These are phyloP conservation scores for Dalbergia cochinchinensis DNA, from an alignment of 306 rosid species.

Conservation along the genomic window DNA sequence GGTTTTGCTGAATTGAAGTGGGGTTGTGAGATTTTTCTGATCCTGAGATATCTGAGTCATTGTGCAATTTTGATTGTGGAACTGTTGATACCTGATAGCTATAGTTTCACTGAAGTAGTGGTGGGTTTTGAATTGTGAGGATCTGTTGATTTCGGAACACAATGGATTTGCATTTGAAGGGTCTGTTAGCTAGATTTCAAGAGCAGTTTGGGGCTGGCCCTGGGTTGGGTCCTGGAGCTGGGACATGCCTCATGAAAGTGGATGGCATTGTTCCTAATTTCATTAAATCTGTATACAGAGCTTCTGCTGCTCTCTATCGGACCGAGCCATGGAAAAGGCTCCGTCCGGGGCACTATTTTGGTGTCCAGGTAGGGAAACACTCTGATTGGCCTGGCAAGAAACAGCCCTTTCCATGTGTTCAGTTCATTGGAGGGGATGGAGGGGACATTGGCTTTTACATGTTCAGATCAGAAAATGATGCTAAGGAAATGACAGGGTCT, in stretches of 20 bases:
- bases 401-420: constrained; percentile 68
- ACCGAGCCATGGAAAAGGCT: constrained; percentile 74
- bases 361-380: constrained; percentile 74
- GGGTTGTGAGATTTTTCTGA: not conserved
- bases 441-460: constrained; percentile 70
- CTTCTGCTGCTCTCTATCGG: constrained; percentile 72
- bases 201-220: constrained; percentile 82
- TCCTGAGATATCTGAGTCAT: not conserved
- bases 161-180: constrained; percentile 82
- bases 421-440: constrained; percentile 82
- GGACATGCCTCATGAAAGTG: constrained; percentile 72
- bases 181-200: constrained; percentile 69
- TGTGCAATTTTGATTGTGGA: constrained; percentile 21
- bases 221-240: constrained; percentile 81
- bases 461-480: constrained; percentile 70
- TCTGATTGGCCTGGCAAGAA: constrained; percentile 72
- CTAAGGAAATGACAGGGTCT: constrained; percentile 72
- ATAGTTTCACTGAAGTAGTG: constrained; percentile 36
- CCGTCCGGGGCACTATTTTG: constrained; percentile 64
- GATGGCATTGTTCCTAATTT: constrained; percentile 67
- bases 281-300: constrained; percentile 65
- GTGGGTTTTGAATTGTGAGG: constrained; percentile 26
- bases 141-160: constrained; percentile 29
- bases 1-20: not conserved
- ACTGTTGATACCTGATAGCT: constrained; percentile 18